Base-by-base conservation (phyloP, 1,284 basidiomycete genomes). In the Cryptococcus wingfieldii region DNA sequence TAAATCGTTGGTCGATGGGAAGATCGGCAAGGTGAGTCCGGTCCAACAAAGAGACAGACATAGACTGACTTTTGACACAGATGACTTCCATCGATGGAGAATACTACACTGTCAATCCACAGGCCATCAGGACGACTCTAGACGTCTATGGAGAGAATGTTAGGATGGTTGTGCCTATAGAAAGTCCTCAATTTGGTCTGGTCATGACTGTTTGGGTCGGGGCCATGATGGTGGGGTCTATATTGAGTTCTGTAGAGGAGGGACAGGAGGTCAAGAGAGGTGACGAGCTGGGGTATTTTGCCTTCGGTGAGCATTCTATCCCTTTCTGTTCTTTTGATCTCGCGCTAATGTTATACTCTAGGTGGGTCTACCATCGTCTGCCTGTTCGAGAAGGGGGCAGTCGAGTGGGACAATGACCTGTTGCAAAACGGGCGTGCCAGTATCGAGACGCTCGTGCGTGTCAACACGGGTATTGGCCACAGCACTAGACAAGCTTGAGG, bases 61-160 rank as follows among this genome's bases (percentile, higher is more conserved):
- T 8, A 0, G 10, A 10, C 31, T 34, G 31, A 34, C 31, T 6
- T 34, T 7, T 1, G 5, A 34, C 31, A 23, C 10, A 34, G 45
- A 90, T 92, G 84, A 86, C 84, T 2, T 82, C 86, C 64, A 88
- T 94, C 59, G 63, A 84, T 3, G 90, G 91, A 16, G 89, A 93
- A 70, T 95, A 94, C 74, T 95, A 94, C 74, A 95, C 92, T 0
- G 91, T 94, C 60, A 94, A 93, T 61, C 78, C 78, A 6, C 79
- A 79, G 62, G 65, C 67, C 18, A 68, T 74, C 54, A 62, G 72
- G 50, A 71, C 71, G 7, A 66, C 65, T 16, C 78, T 98, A 25
- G 94, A 98, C 66, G 90, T 98, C 4, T 98, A 94, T 63, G 92
- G 92, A 27, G 94, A 97, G 76, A 98, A 98, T 65, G 87, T 82